phyloP scores from a whole-genome alignment of 2,329 filamentous ascomycete genomes.

The Colletotrichum lindemuthianum region DNA sequence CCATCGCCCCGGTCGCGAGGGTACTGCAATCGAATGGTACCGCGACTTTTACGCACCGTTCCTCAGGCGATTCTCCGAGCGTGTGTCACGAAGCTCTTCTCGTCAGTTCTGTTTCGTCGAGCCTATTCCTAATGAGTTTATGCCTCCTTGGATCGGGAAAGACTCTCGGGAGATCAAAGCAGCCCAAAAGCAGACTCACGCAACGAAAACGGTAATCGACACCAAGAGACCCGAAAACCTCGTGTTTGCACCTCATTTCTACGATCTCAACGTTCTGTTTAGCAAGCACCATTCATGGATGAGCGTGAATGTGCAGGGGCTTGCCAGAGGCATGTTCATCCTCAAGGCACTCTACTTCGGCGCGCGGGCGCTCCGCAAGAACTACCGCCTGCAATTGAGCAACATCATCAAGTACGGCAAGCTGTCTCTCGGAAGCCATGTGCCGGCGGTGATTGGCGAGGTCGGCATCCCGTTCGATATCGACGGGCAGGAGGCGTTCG shows the following conservation, averaged over 20 bases:
- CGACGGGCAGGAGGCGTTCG: conserved; percentile 48
- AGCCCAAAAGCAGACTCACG: conserved; percentile 39
- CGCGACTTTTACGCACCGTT: conserved; percentile 54
- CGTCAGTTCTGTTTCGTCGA: conserved; percentile 50
- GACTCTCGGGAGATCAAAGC: conserved; percentile 4
- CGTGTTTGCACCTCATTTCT: conserved; percentile 55
- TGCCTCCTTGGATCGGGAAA: conserved; percentile 48
- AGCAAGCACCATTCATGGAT: conserved; percentile 48
- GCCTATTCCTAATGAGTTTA: conserved; percentile 53
- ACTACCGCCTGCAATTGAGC: conserved; percentile 50
- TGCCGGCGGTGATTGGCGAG: conserved; percentile 52
- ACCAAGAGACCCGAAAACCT: conserved; percentile 44
- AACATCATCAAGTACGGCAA: conserved; percentile 48
- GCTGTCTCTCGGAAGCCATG: conserved; percentile 43
- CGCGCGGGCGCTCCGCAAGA: conserved; percentile 47
- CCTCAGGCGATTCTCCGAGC: conserved; percentile 47
- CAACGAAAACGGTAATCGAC: conserved; percentile 42
- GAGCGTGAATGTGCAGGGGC: conserved; percentile 53
- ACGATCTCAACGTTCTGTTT: conserved; percentile 54
- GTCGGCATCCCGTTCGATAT: conserved; percentile 54
- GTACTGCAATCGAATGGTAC: conserved; percentile 52
- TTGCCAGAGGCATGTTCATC: conserved; percentile 52
- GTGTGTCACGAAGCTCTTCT: conserved; percentile 44
- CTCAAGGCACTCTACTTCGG: conserved; percentile 54
- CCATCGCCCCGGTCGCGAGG: conserved; percentile 48